These are phyloP conservation scores for Phanerochaete sordida DNA, from an alignment of 768 basidiomycete genomes.

Conservation along the genomic window DNA sequence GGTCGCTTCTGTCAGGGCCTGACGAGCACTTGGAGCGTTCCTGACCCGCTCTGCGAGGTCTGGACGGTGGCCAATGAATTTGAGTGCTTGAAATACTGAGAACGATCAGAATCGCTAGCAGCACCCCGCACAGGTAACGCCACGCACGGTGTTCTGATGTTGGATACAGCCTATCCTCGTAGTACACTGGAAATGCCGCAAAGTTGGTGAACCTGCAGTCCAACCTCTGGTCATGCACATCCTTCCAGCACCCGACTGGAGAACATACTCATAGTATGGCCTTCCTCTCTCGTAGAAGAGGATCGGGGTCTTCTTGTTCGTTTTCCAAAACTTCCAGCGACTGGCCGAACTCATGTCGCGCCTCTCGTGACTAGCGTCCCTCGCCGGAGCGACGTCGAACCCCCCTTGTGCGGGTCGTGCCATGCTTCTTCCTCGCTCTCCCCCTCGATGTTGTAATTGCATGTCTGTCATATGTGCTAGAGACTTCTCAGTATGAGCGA, in stretches of 20 bases:
- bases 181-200: background rate
- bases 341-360: no score
- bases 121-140: background rate
- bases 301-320: background rate
- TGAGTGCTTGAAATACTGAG: background rate
- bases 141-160: constrained; percentile 1
- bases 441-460: no score
- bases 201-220: constrained; percentile 2
- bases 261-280: constrained; percentile 5
- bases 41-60: constrained; percentile 68
- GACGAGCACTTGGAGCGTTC: constrained; percentile 57
- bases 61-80: constrained; percentile 61
- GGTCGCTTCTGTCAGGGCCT: constrained; percentile 68
- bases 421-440: no score
- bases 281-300: constrained; percentile 4
- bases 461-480: no score
- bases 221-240: no score
- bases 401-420: no score
- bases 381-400: no score
- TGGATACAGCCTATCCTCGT: background rate
- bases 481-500: no score
- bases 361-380: no score
- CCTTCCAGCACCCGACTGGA: no score
- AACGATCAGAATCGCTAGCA: background rate
- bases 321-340: no score